phyloP scores from a whole-genome alignment of 139 green algal species.

The Monoraphidium neglectum region DNA sequence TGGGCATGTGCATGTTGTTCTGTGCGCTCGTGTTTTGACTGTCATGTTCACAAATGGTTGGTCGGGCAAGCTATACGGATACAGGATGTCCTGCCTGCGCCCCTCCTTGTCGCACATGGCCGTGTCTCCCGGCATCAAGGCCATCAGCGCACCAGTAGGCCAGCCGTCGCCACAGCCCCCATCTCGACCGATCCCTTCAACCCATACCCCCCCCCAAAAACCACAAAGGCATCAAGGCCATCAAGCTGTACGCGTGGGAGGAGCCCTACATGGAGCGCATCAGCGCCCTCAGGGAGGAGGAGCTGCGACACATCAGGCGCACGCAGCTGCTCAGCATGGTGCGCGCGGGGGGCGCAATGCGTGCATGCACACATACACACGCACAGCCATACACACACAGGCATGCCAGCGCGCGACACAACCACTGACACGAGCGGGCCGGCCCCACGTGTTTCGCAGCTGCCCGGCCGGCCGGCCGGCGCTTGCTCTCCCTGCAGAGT shows the following conservation, averaged over 20 bases:
- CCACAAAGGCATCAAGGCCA: constrained; percentile 79
- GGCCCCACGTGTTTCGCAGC: neutral
- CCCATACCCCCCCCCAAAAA: neutral
- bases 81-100: too few relatives aligned
- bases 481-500: neutral
- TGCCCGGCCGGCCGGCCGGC: neutral
- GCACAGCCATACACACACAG: too few relatives aligned
- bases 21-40: too few relatives aligned
- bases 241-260: constrained; percentile 96
- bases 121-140: too few relatives aligned
- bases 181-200: neutral
- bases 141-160: neutral
- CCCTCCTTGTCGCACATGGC: too few relatives aligned
- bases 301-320: constrained; percentile 52
- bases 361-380: neutral
- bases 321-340: constrained; percentile 43
- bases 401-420: neutral
- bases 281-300: constrained; percentile 61
- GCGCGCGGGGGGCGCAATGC: constrained; percentile 28
- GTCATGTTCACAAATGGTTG: too few relatives aligned
- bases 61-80: too few relatives aligned
- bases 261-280: constrained; percentile 79
- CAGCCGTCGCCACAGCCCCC: neutral
- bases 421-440: neutral
- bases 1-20: too few relatives aligned